Percentiles rank a stretch among this genome's conserved stretches.
These are phyloP conservation scores for Echinosophora koreensis DNA, from an alignment of 306 rosid species.

Conservation along the genomic window DNA sequence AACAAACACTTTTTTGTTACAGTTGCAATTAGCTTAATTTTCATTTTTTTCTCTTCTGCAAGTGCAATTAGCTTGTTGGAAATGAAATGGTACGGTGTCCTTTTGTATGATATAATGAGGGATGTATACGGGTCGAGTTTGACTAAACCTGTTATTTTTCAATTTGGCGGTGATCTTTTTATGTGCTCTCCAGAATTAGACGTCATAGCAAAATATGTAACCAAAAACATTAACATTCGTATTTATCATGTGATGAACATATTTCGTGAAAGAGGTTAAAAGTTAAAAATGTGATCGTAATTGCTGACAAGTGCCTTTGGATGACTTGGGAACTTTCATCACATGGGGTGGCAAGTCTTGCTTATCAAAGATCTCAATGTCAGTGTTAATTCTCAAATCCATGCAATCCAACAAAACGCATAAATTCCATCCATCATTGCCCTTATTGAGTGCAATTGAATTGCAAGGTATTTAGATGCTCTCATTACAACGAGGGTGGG, in stretches of 20 bases:
- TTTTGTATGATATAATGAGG: too few relatives aligned
- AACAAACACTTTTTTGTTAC: too few relatives aligned
- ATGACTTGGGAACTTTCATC: slow-evolving; percentile 35
- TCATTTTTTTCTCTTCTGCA: too few relatives aligned
- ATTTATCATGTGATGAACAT: slow-evolving; percentile 15
- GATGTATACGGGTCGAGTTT: too few relatives aligned
- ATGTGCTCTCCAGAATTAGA: not conserved
- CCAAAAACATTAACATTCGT: not conserved
- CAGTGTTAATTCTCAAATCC: slow-evolving; percentile 15
- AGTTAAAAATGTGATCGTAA: not conserved
- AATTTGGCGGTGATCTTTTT: slow-evolving; percentile 3
- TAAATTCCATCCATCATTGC: slow-evolving; percentile 40
- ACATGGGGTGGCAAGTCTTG: slow-evolving; percentile 30
- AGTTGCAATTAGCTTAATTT: too few relatives aligned
- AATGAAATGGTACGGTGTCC: too few relatives aligned
- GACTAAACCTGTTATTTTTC: not conserved
- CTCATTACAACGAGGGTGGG: slow-evolving; percentile 34
- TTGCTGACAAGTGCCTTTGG: slow-evolving; percentile 32
- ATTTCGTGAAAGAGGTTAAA: not conserved
- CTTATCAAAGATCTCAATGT: slow-evolving; percentile 26
- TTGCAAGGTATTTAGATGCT: slow-evolving; percentile 35
- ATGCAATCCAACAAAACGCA: slow-evolving; percentile 28
- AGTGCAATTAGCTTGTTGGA: too few relatives aligned
- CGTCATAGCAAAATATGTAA: not conserved
- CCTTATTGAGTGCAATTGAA: slow-evolving; percentile 22